Evolutionary conservation across 2,329 filamentous ascomycete genomes (phyloP).

Genomic region (Colletotrichum lindemuthianum): DNA sequence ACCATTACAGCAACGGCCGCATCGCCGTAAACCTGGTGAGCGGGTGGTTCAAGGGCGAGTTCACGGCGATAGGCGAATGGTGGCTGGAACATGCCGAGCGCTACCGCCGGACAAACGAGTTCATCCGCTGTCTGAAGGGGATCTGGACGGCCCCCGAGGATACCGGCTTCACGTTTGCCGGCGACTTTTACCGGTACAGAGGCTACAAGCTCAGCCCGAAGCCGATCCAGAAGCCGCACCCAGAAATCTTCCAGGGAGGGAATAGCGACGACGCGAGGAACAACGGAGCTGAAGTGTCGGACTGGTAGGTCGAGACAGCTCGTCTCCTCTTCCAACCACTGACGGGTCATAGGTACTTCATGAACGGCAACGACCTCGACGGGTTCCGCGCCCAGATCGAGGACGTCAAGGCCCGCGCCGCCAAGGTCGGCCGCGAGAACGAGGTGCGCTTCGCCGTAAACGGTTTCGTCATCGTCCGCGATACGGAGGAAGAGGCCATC

Average conservation of each 20-base stretch:
- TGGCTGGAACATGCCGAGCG: conserved; percentile 64
- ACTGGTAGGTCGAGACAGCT: conserved; percentile 44
- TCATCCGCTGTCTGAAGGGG: conserved; percentile 60
- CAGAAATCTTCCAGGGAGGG: conserved; percentile 64
- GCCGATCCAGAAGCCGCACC: conserved; percentile 58
- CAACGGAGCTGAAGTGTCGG: conserved; percentile 57
- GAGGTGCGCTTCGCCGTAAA: conserved; percentile 61
- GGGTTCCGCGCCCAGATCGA: conserved; percentile 60
- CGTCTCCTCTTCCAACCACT: too few species aligned
- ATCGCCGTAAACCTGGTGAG: conserved; percentile 63
- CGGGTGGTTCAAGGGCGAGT: conserved; percentile 65
- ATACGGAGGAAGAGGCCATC: conserved; percentile 61
- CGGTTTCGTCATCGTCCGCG: conserved; percentile 59
- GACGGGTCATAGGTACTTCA: conserved; percentile 52
- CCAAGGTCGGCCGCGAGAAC: conserved; percentile 51
- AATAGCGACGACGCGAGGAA: conserved; percentile 61
- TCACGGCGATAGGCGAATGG: conserved; percentile 62
- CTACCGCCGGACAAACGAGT: conserved; percentile 60
- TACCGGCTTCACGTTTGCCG: conserved; percentile 58
- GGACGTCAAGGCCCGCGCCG: conserved; percentile 58
- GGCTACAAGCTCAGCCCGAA: conserved; percentile 61
- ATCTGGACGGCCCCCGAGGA: conserved; percentile 57
- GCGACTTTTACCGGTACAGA: conserved; percentile 64
- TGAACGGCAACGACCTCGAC: conserved; percentile 66
- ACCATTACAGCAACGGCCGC: conserved; percentile 61